Percentiles rank a stretch among this genome's conserved stretches.
phyloP scores from a whole-genome alignment of 306 rosid species.

The Cicer arietinum region DNA sequence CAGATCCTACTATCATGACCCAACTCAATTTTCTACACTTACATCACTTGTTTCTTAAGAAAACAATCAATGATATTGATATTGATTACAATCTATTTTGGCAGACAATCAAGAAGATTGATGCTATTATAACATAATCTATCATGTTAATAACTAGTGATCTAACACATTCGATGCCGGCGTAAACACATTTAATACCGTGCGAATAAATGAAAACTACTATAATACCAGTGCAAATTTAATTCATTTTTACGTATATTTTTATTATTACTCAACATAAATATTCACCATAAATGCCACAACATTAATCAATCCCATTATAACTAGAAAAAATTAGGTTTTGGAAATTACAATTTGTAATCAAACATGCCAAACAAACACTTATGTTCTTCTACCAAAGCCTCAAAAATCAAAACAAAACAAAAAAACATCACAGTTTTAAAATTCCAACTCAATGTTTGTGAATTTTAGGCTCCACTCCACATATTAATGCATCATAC shows the following conservation, averaged over 20 bases:
- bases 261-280: background rate
- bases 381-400: background rate
- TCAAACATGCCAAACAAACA: background rate
- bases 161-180: background rate
- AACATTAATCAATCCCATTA: background rate
- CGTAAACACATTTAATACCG: background rate
- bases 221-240: background rate
- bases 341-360: background rate
- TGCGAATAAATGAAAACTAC: background rate
- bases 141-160: background rate
- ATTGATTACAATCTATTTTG: background rate
- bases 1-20: background rate
- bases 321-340: background rate
- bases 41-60: background rate
- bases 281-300: background rate
- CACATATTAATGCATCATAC: background rate
- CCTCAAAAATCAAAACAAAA: background rate
- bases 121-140: constrained; percentile 23
- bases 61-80: background rate
- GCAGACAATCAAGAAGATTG: background rate
- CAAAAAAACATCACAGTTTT: background rate
- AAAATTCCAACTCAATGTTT: background rate
- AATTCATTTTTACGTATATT: background rate
- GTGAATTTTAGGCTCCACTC: background rate
- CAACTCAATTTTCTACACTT: background rate